phyloP scores from a whole-genome alignment of 2,329 filamentous ascomycete species.

The Talaromyces sp. region DNA sequence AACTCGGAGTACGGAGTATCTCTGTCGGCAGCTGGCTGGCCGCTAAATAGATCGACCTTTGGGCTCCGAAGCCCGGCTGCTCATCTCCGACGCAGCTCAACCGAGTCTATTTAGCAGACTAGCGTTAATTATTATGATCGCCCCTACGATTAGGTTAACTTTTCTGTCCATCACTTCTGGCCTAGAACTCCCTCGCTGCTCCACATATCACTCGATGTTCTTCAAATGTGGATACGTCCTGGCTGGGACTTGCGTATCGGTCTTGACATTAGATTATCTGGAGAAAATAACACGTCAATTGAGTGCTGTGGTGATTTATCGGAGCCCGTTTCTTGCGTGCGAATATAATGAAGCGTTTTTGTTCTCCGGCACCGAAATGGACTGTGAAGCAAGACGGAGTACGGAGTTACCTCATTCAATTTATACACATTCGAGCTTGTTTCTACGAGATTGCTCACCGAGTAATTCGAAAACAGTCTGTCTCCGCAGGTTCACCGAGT shows the following conservation, averaged over 20 bases:
- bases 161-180: background rate
- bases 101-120: background rate
- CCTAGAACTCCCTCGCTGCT: background rate
- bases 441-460: background rate
- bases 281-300: background rate
- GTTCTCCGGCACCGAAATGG: background rate
- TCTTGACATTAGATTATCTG: background rate
- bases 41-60: background rate
- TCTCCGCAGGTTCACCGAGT: background rate
- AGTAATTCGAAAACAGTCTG: background rate
- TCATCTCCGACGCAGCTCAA: background rate
- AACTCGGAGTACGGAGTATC: background rate
- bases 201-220: background rate
- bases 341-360: background rate
- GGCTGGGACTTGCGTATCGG: background rate
- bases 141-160: background rate
- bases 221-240: background rate
- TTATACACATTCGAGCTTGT: background rate
- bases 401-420: background rate
- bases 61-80: background rate
- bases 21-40: background rate
- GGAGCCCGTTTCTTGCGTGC: background rate
- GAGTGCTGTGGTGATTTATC: background rate
- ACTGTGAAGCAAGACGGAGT: background rate
- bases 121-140: background rate